Evolutionary conservation across 345 rosid genomes (phyloP), one percentile per base, ranked within the genome.

Genomic region (Gossypium turneri): DNA sequence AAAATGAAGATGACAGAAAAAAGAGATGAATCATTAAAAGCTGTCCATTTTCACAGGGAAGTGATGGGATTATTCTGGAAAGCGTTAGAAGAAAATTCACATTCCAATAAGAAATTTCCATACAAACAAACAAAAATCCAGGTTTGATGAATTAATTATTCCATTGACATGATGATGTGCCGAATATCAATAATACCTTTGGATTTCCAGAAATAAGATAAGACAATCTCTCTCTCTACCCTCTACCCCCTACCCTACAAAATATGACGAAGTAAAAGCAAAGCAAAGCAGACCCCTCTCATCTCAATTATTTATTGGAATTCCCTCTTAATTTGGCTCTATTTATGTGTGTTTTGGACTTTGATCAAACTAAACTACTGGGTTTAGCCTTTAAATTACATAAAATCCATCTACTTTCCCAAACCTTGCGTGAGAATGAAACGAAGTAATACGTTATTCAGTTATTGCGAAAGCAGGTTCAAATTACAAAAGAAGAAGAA

Each of bases 191-290:
- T n/a, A 5, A 60, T 47, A 12, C 25, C 38, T 67, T 48, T 25
- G 19, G 43, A 20, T 6, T 59, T 24, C 75, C 58, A 24, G 74
- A 44, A 63, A n/a, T 48, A 20, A 47, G 56, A 67, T 68, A 48
- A 60, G 57, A 67, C 17, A 16, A 60, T 66, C 51, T 20, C 62
- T 58, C 7, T n/a, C 62, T 34, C 38, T 4, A 4, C 38, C 38
- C 24, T 56, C 24, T 55, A 55, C 17, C 16, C 24, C 5, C 58
- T 55, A 8, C 27, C 20, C 61, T 56, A 19, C 55, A 48, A 48
- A 15, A 63, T 15, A 27, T 75, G 81, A 75, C 67, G 55, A 70
- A 55, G n/a, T 15, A 44, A 44, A 57, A 62, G 38, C 61, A 57
- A 48, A 48, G 43, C 64, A 15, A 12, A 34, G 64, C 57, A 59